Evolutionary conservation across 371 early-diverging fungal genomes (phyloP).

Genomic region (Zychaea mexicana): DNA sequence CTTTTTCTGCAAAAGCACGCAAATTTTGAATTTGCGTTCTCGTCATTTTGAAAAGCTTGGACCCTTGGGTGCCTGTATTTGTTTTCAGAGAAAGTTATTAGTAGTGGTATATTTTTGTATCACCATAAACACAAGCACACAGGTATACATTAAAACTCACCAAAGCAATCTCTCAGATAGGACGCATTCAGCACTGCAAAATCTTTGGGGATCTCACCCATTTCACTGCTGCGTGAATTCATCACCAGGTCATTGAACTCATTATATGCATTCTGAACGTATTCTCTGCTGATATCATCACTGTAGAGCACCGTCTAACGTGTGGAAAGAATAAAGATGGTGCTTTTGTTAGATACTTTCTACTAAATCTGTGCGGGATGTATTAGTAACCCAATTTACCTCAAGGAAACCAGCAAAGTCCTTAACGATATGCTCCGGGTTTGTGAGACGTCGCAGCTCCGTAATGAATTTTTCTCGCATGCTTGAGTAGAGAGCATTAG

Average conservation of each 20-base stretch:
- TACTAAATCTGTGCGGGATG: too few relatives aligned
- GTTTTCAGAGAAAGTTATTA: too few relatives aligned
- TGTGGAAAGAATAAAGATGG: too few relatives aligned
- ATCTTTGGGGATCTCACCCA: slow-evolving; percentile 38
- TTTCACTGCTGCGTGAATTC: slow-evolving; percentile 16
- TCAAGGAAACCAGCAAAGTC: slow-evolving; percentile 61
- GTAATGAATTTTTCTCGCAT: slow-evolving; percentile 56
- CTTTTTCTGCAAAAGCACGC: slow-evolving; percentile 33
- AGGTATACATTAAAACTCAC: slow-evolving; percentile 17
- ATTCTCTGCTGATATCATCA: slow-evolving; percentile 16
- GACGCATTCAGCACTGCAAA: slow-evolving; percentile 57
- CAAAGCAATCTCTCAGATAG: slow-evolving; percentile 44
- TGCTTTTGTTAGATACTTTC: too few relatives aligned
- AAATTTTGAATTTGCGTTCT: slow-evolving; percentile 38
- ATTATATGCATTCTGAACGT: slow-evolving; percentile 13
- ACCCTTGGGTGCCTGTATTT: slow-evolving; percentile 56
- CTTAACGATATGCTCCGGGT: slow-evolving; percentile 69
- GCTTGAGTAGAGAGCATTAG: slow-evolving; percentile 43
- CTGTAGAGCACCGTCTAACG: background rate
- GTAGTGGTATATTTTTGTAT: too few relatives aligned
- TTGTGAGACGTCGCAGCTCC: slow-evolving; percentile 70
- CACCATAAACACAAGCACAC: too few relatives aligned
- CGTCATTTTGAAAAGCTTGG: slow-evolving; percentile 36
- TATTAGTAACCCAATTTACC: slow-evolving; percentile 27
- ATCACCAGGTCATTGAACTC: slow-evolving; percentile 43